phyloP scores from a whole-genome alignment of 257 asterid genomes.

The Marsdenia floribunda region DNA sequence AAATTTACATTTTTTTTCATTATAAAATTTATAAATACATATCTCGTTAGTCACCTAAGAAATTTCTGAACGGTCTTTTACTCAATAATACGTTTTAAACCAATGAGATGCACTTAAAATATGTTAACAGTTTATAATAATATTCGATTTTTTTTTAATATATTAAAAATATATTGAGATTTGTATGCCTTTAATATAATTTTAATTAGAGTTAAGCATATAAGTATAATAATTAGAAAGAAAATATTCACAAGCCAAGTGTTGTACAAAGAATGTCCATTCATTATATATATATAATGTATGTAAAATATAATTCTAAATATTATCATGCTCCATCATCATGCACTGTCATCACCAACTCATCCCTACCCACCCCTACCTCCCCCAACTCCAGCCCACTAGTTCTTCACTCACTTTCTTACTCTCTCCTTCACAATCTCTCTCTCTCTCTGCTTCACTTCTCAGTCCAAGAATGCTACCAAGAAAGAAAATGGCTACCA shows the following conservation, averaged over 20 bases:
- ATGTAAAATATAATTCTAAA: background rate
- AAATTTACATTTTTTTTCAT: no score
- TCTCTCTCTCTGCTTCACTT: conserved; percentile 20
- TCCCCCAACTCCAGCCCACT: background rate
- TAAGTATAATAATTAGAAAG: no score
- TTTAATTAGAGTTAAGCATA: no score
- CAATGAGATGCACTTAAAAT: no score
- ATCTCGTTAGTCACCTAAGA: no score
- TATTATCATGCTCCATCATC: background rate
- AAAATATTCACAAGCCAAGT: background rate
- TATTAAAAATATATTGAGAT: no score
- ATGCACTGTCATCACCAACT: background rate
- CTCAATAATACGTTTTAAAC: no score
- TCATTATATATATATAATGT: background rate
- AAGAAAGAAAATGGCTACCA: conserved; percentile 45
- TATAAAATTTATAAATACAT: no score
- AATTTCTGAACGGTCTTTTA: no score
- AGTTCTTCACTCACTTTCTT: conserved; percentile 11
- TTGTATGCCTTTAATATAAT: no score
- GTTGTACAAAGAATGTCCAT: background rate
- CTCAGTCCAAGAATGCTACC: background rate
- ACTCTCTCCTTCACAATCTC: conserved; percentile 7
- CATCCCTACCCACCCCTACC: background rate
- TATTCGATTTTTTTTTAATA: no score
- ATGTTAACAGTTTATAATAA: no score